A percentile compares a stretch with the other conserved stretches of the same genome.
These are phyloP conservation scores for Lactifluus subvellereus DNA, from an alignment of 768 basidiomycete species.

Conservation along the genomic window DNA sequence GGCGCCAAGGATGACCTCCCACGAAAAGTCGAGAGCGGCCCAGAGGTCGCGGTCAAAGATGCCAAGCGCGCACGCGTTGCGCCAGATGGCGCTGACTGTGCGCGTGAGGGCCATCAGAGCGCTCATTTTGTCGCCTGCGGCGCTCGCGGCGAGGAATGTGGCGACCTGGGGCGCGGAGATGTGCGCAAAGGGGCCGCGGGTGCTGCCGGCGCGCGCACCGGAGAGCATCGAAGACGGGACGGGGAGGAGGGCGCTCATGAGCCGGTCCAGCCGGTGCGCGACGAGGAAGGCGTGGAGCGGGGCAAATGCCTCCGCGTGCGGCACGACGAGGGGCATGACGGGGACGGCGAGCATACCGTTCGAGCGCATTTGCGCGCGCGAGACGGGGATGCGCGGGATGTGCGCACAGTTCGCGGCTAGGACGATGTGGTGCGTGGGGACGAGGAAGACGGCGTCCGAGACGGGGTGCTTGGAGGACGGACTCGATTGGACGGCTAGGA, in stretches of 20 bases:
- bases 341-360: conserved; percentile 40
- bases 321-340: conserved; percentile 63
- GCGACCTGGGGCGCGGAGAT: conserved; percentile 25
- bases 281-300: conserved; percentile 64
- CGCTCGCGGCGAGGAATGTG: conserved; percentile 26
- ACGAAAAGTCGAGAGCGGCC: conserved; percentile 60
- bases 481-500: conserved; percentile 37
- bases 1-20: conserved; percentile 61
- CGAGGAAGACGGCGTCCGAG: conserved; percentile 39
- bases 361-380: conserved; percentile 24
- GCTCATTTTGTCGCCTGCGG: conserved; percentile 30
- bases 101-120: conserved; percentile 45
- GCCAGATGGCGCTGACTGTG: conserved; percentile 61
- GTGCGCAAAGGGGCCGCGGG: conserved; percentile 24
- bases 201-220: conserved; percentile 8
- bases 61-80: conserved; percentile 65
- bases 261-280: conserved; percentile 50
- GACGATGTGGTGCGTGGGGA: conserved; percentile 59
- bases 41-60: conserved; percentile 60
- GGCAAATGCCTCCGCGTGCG: conserved; percentile 63
- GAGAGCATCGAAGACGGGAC: conserved; percentile 33
- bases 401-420: conserved; percentile 56
- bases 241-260: conserved; percentile 62
- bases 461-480: conserved; percentile 33
- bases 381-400: conserved; percentile 44